Percentiles rank a stretch among this genome's conserved stretches.
phyloP scores from a whole-genome alignment of 192 early-diverging fungal species.

The Paraglomus brasilianum region DNA sequence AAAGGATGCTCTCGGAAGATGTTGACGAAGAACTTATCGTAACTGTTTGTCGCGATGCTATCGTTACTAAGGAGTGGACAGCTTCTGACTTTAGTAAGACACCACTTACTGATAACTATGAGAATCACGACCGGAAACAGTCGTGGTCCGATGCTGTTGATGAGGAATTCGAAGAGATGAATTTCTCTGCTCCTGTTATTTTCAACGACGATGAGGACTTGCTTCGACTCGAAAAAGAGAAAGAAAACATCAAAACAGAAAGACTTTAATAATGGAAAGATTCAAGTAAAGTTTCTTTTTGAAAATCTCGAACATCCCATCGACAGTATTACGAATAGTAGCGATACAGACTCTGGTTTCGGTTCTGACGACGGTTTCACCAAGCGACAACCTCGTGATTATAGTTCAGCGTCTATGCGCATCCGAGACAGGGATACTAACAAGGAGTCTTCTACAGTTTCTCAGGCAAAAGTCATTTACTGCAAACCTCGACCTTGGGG shows the following conservation, averaged over 20 bases:
- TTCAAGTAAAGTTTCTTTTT: too few species aligned
- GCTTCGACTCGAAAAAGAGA: not conserved
- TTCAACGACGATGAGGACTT: slow-evolving; percentile 21
- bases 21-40: not conserved
- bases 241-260: slow-evolving; percentile 4
- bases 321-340: slow-evolving; percentile 4
- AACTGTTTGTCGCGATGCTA: slow-evolving; percentile 3
- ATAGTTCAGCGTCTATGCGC: too few species aligned
- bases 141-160: slow-evolving; percentile 49
- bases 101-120: not conserved
- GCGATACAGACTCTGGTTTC: slow-evolving; percentile 29
- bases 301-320: too few species aligned
- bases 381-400: not conserved
- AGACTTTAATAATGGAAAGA: too few species aligned
- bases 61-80: not conserved
- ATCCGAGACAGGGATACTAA: not conserved
- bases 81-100: not conserved
- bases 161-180: slow-evolving; percentile 43
- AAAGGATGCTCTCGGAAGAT: slow-evolving; percentile 21
- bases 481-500: slow-evolving; percentile 29
- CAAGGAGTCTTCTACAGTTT: not conserved
- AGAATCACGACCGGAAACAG: slow-evolving; percentile 31
- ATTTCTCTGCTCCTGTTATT: slow-evolving; percentile 39
- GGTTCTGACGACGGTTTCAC: slow-evolving; percentile 24
- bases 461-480: slow-evolving; percentile 27